Base-by-base conservation (phyloP, 345 rosid species). In the Sonneratia alba region DNA sequence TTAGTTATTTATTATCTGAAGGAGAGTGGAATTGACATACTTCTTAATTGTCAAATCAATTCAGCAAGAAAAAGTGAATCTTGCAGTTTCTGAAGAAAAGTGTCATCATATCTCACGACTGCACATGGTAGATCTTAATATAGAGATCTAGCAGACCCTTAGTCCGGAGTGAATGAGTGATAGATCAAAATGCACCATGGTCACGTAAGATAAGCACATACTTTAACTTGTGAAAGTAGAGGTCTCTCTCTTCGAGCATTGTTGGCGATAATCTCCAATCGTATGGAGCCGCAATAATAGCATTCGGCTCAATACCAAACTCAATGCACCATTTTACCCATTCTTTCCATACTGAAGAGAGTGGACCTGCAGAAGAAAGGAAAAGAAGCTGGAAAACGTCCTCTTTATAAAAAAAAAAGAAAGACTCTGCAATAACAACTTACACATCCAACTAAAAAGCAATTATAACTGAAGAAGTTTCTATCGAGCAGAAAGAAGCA, bases 301-400 rank as follows among this genome's bases (percentile, higher is more conserved):
- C 92, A 84, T 95, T 90, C 53, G 99, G 90, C 79, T 92, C 97
- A 27, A 95, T 83, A 36, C 99, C 99, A 73, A 95, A 92, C 84
- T 92, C 92, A 75, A 95, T 85, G 82, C 99, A 95, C 99, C 99
- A 95, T 81, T 88, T 92, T 72, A 95, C 82, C 98, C 99, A 95
- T 62, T 95, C 97, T 85, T 95, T 95, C 99, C 99, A 95, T 64
- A 95, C 96, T 0, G 99, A 90, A 62, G 97, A 95, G 66, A 95
- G 93, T 34, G 98, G 96, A 84, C 99, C 99, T 95, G 79, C 64
- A 76, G 69, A 75, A 75, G 78, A 67, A 51, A 61, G 38, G 69
- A 18, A 53, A 67, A 67, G 56, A 42, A 18, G 56, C 68, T 51
- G 72, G 48, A 61, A 11, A 24, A 37, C 0, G 12, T 67, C 71